These are phyloP conservation scores for Eimeria praecox DNA, from an alignment of 169 alveolate genomes.

Conservation along the genomic window DNA sequence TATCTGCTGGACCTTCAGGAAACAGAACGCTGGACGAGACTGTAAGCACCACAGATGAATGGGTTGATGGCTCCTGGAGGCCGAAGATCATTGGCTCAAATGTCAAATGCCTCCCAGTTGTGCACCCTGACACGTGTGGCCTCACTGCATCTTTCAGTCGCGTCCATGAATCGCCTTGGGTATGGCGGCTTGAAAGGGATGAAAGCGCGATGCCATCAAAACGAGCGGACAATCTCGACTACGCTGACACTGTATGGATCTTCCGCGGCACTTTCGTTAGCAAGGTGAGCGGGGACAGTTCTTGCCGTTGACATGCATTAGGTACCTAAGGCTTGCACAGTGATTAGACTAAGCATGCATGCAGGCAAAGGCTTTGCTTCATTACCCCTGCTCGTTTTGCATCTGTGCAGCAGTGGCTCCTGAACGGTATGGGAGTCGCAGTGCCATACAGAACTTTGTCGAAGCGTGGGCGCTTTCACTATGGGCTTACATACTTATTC, in stretches of 20 bases:
- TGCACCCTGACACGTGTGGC: conserved; percentile 66
- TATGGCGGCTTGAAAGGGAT: conserved; percentile 64
- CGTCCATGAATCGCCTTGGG: conserved; percentile 32
- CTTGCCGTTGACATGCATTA: neutral
- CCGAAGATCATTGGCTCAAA: conserved; percentile 14
- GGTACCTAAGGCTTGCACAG: neutral
- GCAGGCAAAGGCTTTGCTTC: neutral
- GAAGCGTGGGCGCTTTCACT: conserved; percentile 53
- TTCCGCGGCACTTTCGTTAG: conserved; percentile 61
- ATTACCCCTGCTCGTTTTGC: neutral
- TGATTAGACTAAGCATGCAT: neutral
- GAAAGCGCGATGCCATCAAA: neutral
- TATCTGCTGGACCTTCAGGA: conserved; percentile 24
- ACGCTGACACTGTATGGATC: conserved; percentile 60
- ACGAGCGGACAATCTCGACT: neutral
- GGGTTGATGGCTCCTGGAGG: conserved; percentile 57
- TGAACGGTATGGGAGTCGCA: conserved; percentile 66
- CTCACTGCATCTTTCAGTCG: conserved; percentile 58
- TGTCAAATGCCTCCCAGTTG: conserved; percentile 49
- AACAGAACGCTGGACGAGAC: neutral
- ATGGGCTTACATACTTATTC: conserved; percentile 49
- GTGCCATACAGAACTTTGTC: conserved; percentile 56
- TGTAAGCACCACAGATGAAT: neutral
- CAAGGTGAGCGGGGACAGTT: conserved; percentile 19
- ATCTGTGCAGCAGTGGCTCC: conserved; percentile 62